Conservation (phyloP, 1,284 basidiomycete genomes). For the Moniliophthora roreri region DNA sequence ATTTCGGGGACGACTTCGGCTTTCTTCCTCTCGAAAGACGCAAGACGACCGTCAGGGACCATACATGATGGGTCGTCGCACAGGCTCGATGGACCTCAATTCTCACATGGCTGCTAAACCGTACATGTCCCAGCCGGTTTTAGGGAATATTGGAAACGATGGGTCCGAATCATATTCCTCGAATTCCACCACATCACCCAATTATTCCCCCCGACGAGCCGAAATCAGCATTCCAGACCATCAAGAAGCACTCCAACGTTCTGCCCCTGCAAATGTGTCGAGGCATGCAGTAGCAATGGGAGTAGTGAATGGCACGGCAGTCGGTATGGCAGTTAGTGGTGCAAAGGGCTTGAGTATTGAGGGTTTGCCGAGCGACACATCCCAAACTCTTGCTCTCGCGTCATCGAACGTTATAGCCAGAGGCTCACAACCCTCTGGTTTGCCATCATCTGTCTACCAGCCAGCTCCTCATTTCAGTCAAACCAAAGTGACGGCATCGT, state of each 20-base stretch:
- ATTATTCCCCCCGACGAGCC: background rate
- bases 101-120: slow-evolving; percentile 31
- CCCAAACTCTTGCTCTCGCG: background rate
- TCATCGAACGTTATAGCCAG: background rate
- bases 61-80: slow-evolving; percentile 21
- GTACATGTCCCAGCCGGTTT: slow-evolving; percentile 42
- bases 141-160: slow-evolving; percentile 13
- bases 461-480: too few relatives aligned
- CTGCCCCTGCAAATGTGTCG: too few relatives aligned
- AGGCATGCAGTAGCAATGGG: background rate
- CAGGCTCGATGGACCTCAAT: slow-evolving; percentile 27
- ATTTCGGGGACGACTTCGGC: slow-evolving; percentile 31
- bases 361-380: background rate
- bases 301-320: background rate
- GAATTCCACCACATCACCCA: background rate
- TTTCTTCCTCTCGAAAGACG: slow-evolving; percentile 21
- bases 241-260: too few relatives aligned
- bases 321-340: too few relatives aligned
- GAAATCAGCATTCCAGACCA: too few relatives aligned
- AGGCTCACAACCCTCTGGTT: background rate
- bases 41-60: slow-evolving; percentile 23
- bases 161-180: background rate
- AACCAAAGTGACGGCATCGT: too few relatives aligned
- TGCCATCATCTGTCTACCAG: background rate
- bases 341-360: too few relatives aligned